Evolutionary conservation across 148 eudicot species (phyloP).

Genomic region (Spergularia bocconei): DNA sequence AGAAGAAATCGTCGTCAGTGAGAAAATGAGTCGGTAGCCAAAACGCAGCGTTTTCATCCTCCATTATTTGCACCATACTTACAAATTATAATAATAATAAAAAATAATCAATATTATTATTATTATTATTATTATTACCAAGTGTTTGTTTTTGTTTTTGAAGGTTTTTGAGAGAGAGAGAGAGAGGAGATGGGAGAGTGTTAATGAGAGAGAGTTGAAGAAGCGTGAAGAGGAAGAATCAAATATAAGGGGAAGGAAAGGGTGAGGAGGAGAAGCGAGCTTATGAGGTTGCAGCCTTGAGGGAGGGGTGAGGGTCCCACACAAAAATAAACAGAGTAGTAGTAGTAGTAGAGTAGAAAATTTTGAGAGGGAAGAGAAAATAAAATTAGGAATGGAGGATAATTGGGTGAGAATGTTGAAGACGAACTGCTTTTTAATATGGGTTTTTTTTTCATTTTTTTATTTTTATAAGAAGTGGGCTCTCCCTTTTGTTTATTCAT

Average conservation of each 20-base stretch:
- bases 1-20: constrained; percentile 47
- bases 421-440: constrained; percentile 28
- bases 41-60: constrained; percentile 37
- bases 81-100: too few relatives aligned
- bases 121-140: too few relatives aligned
- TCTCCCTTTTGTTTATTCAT: neutral
- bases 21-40: constrained; percentile 74
- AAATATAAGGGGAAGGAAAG: constrained; percentile 3
- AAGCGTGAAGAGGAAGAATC: constrained; percentile 8
- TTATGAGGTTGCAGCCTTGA: constrained; percentile 13
- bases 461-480: neutral
- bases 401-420: constrained; percentile 31
- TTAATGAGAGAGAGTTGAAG: neutral
- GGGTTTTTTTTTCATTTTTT: neutral
- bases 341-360: neutral
- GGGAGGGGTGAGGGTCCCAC: constrained; percentile 24
- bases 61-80: neutral
- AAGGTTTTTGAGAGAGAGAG: neutral
- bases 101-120: too few relatives aligned
- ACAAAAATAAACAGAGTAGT: too few relatives aligned
- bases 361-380: neutral
- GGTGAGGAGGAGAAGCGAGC: constrained; percentile 1
- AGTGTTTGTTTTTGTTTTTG: too few relatives aligned
- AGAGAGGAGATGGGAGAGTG: neutral
- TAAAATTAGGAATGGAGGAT: constrained; percentile 5